Evolutionary conservation across 1,284 basidiomycete genomes (phyloP).

Genomic region (Rhodotorula sp.): DNA sequence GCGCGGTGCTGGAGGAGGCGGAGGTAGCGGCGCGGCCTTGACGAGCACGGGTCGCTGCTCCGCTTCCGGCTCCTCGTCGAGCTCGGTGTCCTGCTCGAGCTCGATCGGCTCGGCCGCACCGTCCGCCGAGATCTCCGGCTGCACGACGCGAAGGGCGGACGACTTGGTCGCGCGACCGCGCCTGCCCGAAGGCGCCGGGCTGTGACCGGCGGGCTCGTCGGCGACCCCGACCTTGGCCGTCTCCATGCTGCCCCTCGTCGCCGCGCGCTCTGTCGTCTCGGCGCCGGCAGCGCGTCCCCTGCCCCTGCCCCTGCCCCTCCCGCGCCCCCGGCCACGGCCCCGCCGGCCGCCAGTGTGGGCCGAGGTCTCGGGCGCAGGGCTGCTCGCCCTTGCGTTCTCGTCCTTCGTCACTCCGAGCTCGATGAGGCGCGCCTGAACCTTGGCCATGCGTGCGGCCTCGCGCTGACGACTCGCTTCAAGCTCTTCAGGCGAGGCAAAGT

Average conservation of each 20-base stretch:
- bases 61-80: not conserved
- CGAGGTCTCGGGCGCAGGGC: not conserved
- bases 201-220: not conserved
- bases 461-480: constrained; percentile 2
- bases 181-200: not conserved
- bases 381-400: too few species aligned
- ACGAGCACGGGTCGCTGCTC: not conserved
- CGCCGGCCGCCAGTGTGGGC: not conserved
- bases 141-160: constrained; percentile 8
- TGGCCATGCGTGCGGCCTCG: constrained; percentile 16
- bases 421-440: constrained; percentile 3
- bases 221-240: not conserved
- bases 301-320: not conserved
- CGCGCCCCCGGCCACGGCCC: not conserved
- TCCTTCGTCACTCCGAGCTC: not conserved
- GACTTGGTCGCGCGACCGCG: constrained; percentile 13
- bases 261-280: not conserved
- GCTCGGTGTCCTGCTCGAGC: not conserved
- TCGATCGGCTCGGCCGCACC: not conserved
- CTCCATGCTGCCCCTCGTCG: not conserved
- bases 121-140: not conserved
- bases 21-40: not conserved
- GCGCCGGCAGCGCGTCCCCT: not conserved
- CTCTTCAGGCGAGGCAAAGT: constrained; percentile 18
- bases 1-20: not conserved